These are phyloP conservation scores for Penicillium egyptiacum DNA, from an alignment of 495 filamentous ascomycete genomes.

Conservation along the genomic window DNA sequence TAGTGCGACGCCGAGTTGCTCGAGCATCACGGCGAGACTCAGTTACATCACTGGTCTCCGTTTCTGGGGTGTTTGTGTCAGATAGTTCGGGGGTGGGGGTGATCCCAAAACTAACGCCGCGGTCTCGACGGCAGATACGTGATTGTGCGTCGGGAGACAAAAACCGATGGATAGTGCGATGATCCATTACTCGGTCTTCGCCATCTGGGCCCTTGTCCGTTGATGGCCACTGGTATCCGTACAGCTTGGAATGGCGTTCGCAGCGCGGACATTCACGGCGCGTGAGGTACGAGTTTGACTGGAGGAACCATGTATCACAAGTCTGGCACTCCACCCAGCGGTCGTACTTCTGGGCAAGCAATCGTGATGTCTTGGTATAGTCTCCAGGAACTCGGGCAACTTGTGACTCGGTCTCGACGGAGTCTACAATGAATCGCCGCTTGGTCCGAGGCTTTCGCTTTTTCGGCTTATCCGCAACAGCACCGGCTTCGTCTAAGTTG, in stretches of 20 bases:
- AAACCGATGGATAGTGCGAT: constrained; percentile 70
- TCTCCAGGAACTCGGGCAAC: constrained; percentile 65
- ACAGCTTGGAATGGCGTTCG: constrained; percentile 92
- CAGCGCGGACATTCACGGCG: constrained; percentile 84
- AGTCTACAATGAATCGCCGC: constrained; percentile 35
- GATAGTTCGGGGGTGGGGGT: constrained; percentile 43
- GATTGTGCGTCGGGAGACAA: constrained; percentile 65
- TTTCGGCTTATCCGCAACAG: constrained; percentile 20
- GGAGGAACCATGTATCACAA: constrained; percentile 79
- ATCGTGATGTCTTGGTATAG: constrained; percentile 68
- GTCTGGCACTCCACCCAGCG: constrained; percentile 86
- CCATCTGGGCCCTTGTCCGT: constrained; percentile 80
- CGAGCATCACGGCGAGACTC: constrained; percentile 39
- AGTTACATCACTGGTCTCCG: constrained; percentile 36
- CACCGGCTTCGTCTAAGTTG: constrained; percentile 29
- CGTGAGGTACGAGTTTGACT: constrained; percentile 82
- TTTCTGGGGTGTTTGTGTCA: constrained; percentile 38
- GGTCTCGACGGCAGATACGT: constrained; percentile 49
- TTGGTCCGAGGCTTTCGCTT: constrained; percentile 26
- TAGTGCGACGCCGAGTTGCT: constrained; percentile 38
- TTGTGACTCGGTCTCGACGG: constrained; percentile 44
- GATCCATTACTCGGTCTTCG: constrained; percentile 74
- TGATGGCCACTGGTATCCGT: constrained; percentile 94
- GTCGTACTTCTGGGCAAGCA: constrained; percentile 70
- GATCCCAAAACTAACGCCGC: constrained; percentile 40